Evolutionary conservation across 345 rosid genomes (phyloP).

Genomic region (Syzygium jambos): DNA sequence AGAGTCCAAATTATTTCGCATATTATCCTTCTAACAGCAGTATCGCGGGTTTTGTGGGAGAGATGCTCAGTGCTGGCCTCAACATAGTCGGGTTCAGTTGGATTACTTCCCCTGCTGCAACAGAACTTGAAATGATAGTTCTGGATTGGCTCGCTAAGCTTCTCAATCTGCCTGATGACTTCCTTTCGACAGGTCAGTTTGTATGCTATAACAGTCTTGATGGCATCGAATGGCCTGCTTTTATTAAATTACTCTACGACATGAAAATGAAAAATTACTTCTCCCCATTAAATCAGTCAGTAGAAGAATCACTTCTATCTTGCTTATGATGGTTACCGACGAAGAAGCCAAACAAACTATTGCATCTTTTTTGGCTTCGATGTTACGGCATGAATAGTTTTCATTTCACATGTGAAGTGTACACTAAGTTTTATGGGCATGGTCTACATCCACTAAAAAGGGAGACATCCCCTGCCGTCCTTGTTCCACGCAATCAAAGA

Average conservation of each 20-base stretch:
- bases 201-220: neutral
- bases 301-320: neutral
- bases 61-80: constrained; percentile 91
- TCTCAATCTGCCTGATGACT: constrained; percentile 66
- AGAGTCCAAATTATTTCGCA: constrained; percentile 74
- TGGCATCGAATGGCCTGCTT: neutral
- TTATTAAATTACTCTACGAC: neutral
- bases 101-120: constrained; percentile 92
- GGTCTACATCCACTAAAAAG: neutral
- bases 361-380: neutral
- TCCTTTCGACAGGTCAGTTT: constrained; percentile 55
- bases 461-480: neutral
- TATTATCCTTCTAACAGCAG: constrained; percentile 88
- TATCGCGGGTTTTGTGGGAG: constrained; percentile 86
- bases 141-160: constrained; percentile 84
- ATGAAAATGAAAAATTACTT: neutral
- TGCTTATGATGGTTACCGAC: neutral
- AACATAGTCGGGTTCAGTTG: constrained; percentile 85
- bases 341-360: neutral
- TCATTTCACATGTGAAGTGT: neutral
- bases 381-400: neutral
- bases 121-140: constrained; percentile 87
- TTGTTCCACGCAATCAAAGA: neutral
- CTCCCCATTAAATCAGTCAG: neutral
- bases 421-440: neutral